Conservation (phyloP, 208 protist genomes). For the Trichomonas tenax region DNA sequence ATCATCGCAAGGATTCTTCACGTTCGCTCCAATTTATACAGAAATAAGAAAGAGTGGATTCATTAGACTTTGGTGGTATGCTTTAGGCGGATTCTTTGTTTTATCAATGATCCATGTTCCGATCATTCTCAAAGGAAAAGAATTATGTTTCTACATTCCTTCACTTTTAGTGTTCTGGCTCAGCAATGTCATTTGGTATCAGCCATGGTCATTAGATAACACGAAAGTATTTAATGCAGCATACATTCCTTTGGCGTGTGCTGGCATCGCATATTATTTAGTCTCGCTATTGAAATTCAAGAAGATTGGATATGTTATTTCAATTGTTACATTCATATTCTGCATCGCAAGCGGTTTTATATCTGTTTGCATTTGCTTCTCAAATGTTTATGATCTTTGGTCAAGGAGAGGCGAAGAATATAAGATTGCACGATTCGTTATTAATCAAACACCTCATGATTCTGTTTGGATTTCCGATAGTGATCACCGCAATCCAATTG, state of each 20-base stretch:
- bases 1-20: not conserved
- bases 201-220: slow-evolving; percentile 2
- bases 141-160: not conserved
- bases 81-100: not conserved
- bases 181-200: not conserved
- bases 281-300: not conserved
- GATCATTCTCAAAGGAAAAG: not conserved
- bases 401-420: not conserved
- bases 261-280: not conserved
- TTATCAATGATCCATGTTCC: not conserved
- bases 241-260: not conserved
- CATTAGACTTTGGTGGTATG: not conserved
- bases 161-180: not conserved
- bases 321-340: not conserved
- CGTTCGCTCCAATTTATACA: not conserved
- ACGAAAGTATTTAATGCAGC: slow-evolving; percentile 16
- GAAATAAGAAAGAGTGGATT: not conserved
- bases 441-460: not conserved
- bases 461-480: not conserved
- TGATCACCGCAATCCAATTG: not conserved
- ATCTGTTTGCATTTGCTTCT: not conserved
- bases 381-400: not conserved
- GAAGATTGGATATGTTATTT: not conserved
- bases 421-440: not conserved
- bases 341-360: not conserved